phyloP scores from a whole-genome alignment of 1,284 basidiomycete species.

The Microbotryum saponariae region DNA sequence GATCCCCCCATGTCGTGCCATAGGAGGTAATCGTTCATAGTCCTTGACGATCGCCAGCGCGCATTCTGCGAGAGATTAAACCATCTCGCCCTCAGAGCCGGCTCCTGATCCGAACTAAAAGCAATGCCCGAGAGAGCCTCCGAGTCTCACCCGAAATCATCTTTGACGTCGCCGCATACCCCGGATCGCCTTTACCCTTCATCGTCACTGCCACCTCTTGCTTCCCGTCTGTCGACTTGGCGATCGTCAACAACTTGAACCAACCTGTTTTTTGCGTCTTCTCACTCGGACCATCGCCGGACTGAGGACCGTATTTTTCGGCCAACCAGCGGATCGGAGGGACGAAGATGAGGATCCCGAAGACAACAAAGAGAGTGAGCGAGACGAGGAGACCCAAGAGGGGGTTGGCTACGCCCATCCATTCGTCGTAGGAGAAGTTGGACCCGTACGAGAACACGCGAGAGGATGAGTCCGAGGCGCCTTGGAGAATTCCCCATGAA shows the following conservation, averaged over 20 bases:
- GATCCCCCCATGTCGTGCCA: conserved; percentile 35
- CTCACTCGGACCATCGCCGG: conserved; percentile 33
- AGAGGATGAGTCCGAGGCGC: not conserved
- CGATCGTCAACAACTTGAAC: conserved; percentile 33
- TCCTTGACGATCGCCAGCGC: conserved; percentile 33
- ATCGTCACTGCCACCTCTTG: conserved; percentile 26
- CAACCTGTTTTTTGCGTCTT: conserved; percentile 29
- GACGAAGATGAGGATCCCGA: conserved; percentile 29
- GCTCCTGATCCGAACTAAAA: no score
- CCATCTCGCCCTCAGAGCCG: no score
- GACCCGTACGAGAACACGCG: conserved; percentile 16
- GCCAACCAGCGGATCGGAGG: conserved; percentile 31
- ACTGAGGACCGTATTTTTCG: conserved; percentile 29
- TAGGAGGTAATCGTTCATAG: conserved; percentile 31
- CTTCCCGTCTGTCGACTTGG: conserved; percentile 30
- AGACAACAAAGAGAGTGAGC: conserved; percentile 32
- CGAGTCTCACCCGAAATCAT: conserved; percentile 19
- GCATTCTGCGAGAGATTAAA: conserved; percentile 10
- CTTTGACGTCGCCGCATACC: conserved; percentile 33
- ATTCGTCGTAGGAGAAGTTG: conserved; percentile 27
- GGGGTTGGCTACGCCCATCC: conserved; percentile 14
- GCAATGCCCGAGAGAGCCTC: no score
- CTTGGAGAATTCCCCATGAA: conserved; percentile 36
- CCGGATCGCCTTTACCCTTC: conserved; percentile 35
- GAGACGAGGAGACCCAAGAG: conserved; percentile 31